Evolutionary conservation across 345 rosid species (phyloP), one percentile per base, ranked within the genome.

Genomic region (Schrenkiella parvula): DNA sequence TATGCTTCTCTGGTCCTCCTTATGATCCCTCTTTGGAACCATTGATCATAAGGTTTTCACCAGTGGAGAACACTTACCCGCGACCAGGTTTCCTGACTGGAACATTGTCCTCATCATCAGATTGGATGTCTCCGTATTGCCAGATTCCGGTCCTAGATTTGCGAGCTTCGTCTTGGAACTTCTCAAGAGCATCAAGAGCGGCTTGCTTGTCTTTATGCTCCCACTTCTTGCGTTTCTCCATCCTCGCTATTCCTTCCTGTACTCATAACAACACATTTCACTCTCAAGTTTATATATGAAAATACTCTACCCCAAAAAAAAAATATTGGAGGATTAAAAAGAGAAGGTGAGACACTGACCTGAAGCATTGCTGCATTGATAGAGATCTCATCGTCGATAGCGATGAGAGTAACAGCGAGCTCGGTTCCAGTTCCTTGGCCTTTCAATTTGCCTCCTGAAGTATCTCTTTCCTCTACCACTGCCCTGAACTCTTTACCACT

Each of bases 351-450:
- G 50, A 54, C 34, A 43, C 43, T 25, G 43, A 95, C 99, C 99
- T 91, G 87, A 62, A 91, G 81, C 93, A 95, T 78, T 38, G 90
- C 85, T 8, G 96, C 93, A 74, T 95, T 95, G 70, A 95, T 70
- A 67, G 96, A 90, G 31, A 85, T 78, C 63, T 95, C 99, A 17
- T 92, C 83, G 35, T 90, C 92, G 8, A 82, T 86, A 19, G 90
- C 88, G 9, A 83, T 81, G 32, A 95, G 87, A 10, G 99, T 92
- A 4, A 90, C 96, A 19, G 68, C 63, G 2, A 88, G 83, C 58
- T 85, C 68, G 1, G 91, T 80, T 32, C 99, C 98, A 51, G 98
- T 90, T 63, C 98, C 98, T 80, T 95, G 98, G 37, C 97, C 98
- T 77, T 92, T 95, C 48, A 80, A 82, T 85, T 90, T 95, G 46